Percentiles rank a stretch among this genome's conserved stretches.
Evolutionary conservation across 371 early-diverging fungal genomes (phyloP).

Genomic region (Mucor lusitanicus): DNA sequence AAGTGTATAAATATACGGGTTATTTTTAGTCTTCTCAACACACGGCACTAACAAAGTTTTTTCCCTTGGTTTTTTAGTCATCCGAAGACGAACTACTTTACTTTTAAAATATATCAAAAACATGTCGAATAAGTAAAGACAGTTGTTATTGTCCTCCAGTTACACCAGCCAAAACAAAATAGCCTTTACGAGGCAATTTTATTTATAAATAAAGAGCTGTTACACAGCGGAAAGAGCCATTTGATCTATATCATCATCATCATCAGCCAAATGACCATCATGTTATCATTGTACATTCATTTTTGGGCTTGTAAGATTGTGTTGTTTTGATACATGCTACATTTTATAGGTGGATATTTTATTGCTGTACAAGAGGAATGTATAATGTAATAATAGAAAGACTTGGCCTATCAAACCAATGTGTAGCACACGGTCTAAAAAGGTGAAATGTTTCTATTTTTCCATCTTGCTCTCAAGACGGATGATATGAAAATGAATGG

Average conservation of each 20-base stretch:
- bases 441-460: not conserved
- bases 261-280: not conserved
- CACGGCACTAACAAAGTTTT: not conserved
- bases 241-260: not conserved
- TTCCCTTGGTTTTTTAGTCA: constrained; percentile 23
- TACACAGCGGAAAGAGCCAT: not conserved
- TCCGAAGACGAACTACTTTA: constrained; percentile 42
- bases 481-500: not conserved
- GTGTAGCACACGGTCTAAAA: not conserved
- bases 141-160: not conserved
- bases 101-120: constrained; percentile 15
- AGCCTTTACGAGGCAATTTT: not conserved
- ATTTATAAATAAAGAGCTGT: not conserved
- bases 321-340: not conserved
- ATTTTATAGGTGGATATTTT: not conserved
- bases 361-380: not conserved
- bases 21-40: not conserved
- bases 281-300: not conserved
- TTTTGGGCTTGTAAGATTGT: not conserved
- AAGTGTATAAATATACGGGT: not conserved
- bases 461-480: not conserved
- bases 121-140: not conserved
- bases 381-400: not conserved
- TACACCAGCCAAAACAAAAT: not conserved
- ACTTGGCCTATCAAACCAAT: not conserved